Base-by-base conservation (phyloP, 108 stramenopile genomes). In the Skeletonema menzelii region DNA sequence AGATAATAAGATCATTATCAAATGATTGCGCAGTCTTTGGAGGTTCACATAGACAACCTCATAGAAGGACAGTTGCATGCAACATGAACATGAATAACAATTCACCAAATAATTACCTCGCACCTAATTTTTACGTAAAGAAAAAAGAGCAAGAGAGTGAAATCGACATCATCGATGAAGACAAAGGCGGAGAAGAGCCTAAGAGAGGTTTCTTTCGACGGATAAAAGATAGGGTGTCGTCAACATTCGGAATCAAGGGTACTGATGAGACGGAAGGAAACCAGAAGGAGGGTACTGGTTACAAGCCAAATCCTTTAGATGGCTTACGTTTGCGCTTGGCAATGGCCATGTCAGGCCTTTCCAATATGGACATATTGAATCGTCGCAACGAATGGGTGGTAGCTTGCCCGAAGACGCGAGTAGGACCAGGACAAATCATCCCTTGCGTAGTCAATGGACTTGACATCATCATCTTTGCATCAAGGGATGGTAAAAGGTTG, bases 401-500 rank as follows among this genome's bases (percentile, higher is more conserved):
- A 10, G 91, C 89, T 8, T 87, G 86, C 27, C 83, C 92, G 28
- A 95, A 93, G 63, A 95, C 91, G 8, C 71, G 92, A 15, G 94
- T 98, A 47, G 84, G 88, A 28, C 95, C 96, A 11, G 97, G 97
- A 14, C 87, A 93, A 73, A 84, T 97, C 20, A 84, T 91, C 55
- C 95, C 95, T 14, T 91, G 95, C 55, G 79, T 82, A 6, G 89
- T 93, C 22, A 93, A 91, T 49, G 86, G 91, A 11, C 57, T 92
- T 27, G 86, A 91, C 59, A 75, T 96, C 10, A 76, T 96, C 19
- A 84, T 96, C 1, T 73, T 88, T 61, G 92, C 90, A 15, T 85
- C 87, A 12, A 73, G 86, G 57, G 90, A 92, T 65, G 91, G 89
- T 13, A 68, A 74, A 55, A 83, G 86, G 15, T 76, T 96, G 57